Evolutionary conservation across 306 rosid genomes (phyloP), one percentile per base, ranked within the genome.

Genomic region (Notholithocarpus densiflorus): DNA sequence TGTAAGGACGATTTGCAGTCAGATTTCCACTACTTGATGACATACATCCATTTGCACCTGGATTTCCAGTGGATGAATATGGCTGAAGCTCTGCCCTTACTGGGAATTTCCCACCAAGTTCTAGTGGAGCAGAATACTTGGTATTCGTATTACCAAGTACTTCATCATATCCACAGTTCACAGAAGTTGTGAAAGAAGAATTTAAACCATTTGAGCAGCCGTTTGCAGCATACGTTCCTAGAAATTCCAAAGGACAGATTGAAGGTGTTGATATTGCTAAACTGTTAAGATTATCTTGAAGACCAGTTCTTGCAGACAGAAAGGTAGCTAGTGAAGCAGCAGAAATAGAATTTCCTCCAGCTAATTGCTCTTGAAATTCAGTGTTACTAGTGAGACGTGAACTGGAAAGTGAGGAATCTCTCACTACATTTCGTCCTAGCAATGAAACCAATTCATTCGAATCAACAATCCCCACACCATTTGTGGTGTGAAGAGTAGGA

Each of bases 21-120:
- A 82, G 84, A 75, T 73, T 84, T 27, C 87, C 84, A 75, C 51
- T 75, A 80, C 82, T 84, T 45, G 91, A 60, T 56, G 93, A 55
- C 56, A 88, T 65, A 93, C 94, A 88, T 68, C 80, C 95, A 80
- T 78, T 76, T 19, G 84, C 90, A 61, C 79, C 84, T 68, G 83
- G 12, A 76, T 75, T 88, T 56, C 81, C 88, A 1, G 83, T 6
- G 45, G 88, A 71, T 13, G 90, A 80, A 79, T 79, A 84, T 18
- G 86, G 56, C 61, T 79, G 85, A 68, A 71, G 40, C 31, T 76
- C 84, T 2, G 68, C 32, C 51, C 82, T 77, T 56, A 29, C 61
- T 10, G 80, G 57, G 74, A 68, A n/a, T 68, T 55, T 77, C 71
- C 66, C 69, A 66, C 73, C 79, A 68, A 62, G 65, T 70, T 86